A percentile compares a stretch with the other conserved stretches of the same genome.
phyloP scores from a whole-genome alignment of 2,329 filamentous ascomycete genomes.

The Pochonia chlamydosporia region DNA sequence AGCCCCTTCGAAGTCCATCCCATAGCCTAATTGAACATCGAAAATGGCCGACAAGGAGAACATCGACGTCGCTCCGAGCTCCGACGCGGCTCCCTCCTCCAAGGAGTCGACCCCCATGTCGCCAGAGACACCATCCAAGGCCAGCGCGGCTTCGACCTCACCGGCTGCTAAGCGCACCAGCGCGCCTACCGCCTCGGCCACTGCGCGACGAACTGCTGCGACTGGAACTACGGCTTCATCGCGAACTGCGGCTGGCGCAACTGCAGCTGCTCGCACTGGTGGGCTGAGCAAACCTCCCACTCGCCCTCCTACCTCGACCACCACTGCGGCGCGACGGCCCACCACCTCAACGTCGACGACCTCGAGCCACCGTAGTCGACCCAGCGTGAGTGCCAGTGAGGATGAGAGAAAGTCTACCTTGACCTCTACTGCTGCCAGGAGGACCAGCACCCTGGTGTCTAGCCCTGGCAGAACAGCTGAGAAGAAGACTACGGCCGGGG shows the following conservation, averaged over 20 bases:
- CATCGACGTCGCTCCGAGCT: conserved; percentile 37
- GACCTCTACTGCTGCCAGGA: conserved; percentile 31
- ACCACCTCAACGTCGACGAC: conserved; percentile 29
- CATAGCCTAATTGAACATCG: conserved; percentile 3
- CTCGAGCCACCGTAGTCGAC: conserved; percentile 39
- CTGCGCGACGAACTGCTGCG: conserved; percentile 26
- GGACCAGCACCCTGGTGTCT: conserved; percentile 37
- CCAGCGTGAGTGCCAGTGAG: conserved; percentile 43
- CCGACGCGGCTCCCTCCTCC: conserved; percentile 29
- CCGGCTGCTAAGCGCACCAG: conserved; percentile 30
- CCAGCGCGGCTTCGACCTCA: conserved; percentile 20
- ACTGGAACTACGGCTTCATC: conserved; percentile 20
- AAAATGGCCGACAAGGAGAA: conserved; percentile 44
- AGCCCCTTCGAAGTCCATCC: conserved; percentile 3
- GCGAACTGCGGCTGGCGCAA: conserved; percentile 9
- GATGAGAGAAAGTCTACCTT: conserved; percentile 42
- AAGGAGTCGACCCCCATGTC: conserved; percentile 23
- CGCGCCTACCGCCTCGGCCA: conserved; percentile 23
- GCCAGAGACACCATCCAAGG: conserved; percentile 27
- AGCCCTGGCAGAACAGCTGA: conserved; percentile 29
- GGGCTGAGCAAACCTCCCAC: conserved; percentile 43
- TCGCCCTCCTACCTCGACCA: conserved; percentile 35
- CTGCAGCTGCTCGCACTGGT: conserved; percentile 8
- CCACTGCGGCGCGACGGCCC: conserved; percentile 22
- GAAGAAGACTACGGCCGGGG: conserved; percentile 29